Evolutionary conservation across 2,329 filamentous ascomycete species (phyloP).

Genomic region (Colletotrichum sp.): DNA sequence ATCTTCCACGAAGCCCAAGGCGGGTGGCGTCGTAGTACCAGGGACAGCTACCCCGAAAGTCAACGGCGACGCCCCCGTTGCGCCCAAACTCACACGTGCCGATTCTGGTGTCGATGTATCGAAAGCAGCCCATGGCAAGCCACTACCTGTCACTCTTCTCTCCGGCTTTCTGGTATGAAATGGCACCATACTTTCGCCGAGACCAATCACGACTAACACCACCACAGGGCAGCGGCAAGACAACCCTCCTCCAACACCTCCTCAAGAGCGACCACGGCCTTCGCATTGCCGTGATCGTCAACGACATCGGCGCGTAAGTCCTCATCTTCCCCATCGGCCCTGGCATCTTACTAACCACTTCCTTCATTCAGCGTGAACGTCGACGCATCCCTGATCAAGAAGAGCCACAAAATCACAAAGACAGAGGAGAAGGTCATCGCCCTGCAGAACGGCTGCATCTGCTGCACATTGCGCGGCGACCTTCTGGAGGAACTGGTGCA

Average conservation of each 20-base stretch:
- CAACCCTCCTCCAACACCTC: constrained; percentile 72
- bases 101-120: constrained; percentile 11
- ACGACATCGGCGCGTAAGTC: constrained; percentile 68
- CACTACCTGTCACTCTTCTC: constrained; percentile 63
- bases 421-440: constrained; percentile 70
- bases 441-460: constrained; percentile 78
- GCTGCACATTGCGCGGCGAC: constrained; percentile 75
- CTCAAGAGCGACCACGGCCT: constrained; percentile 71
- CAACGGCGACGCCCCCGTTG: not conserved
- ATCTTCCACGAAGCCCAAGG: not conserved
- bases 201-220: too few relatives aligned
- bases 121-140: constrained; percentile 3
- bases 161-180: constrained; percentile 65
- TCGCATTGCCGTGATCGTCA: constrained; percentile 74
- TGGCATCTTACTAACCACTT: rapidly evolving
- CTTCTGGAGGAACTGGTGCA: constrained; percentile 72
- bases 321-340: not conserved
- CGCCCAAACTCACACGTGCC: constrained; percentile 1
- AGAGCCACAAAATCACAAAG: constrained; percentile 59
- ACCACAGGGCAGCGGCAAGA: constrained; percentile 70
- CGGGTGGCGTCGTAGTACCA: not conserved
- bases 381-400: constrained; percentile 65
- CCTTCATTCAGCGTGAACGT: constrained; percentile 58
- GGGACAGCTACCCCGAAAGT: not conserved
- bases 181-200: too few relatives aligned